Evolutionary conservation across 768 basidiomycete genomes (phyloP), one percentile per base, ranked within the genome.

Genomic region (Pleurotus eryngii): DNA sequence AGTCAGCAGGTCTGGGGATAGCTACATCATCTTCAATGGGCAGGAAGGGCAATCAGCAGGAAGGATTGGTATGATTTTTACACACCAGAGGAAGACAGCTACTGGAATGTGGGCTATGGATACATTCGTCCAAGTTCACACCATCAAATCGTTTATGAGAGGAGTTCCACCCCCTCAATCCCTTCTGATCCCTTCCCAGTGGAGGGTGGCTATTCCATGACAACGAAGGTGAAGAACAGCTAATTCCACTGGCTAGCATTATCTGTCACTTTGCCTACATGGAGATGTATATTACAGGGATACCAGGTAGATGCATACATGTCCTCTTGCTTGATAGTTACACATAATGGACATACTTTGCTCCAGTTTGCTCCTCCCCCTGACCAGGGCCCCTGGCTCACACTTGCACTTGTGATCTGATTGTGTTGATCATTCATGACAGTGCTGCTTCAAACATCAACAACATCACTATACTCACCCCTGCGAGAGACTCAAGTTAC

Each of bases 151-250:
- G 7, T 40, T 40, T 49, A 55, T 20, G 35, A 6, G 12, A 45
- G 22, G 27, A 7, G 20, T 30, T 57, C 57, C 43, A 48, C 7
- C 9, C 20, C 20, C 35, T 24, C 30, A 56, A 61, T 60, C 27
- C 9, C 14, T 67, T 58, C 46, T 49, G 58, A 42, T 14, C 17
- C 4, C 57, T 57, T 39, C 57, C 57, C 4, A 53, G 49, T 5
- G 61, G 61, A 4, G 59, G 65, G 40, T 50, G 56, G 8, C 22
- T 67, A 3, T 58, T 63, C 45, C 62, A 65, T 40, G 46, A 46
- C 8, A 8, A 39, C 12, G 20, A 48, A 45, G 26, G 14, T 14
- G 22, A 12, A 22, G 14, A 51, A 17, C 20, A 47, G 8, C 46
- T 57, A 3, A 15, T 63, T 27, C 5, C 22, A 48, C 49, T 43